Conservation (phyloP, 2,329 filamentous ascomycete species). For the Exserohilum rostratum region DNA sequence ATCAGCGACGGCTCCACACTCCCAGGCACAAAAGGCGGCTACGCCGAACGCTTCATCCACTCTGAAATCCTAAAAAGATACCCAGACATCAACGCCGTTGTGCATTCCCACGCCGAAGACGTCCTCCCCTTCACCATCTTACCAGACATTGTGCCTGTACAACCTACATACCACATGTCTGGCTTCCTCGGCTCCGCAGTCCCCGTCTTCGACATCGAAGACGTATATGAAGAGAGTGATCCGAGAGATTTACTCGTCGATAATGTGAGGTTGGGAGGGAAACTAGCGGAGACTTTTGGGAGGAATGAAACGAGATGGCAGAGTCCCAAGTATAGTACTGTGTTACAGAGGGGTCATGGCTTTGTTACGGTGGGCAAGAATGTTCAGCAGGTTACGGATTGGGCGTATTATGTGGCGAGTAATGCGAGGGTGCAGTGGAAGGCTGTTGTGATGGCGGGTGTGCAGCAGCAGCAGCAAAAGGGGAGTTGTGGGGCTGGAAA, state of each 20-base stretch:
- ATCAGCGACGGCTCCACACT: slow-evolving; percentile 44
- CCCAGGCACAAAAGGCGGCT: slow-evolving; percentile 42
- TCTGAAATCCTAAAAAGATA: slow-evolving; percentile 54
- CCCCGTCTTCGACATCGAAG: slow-evolving; percentile 36
- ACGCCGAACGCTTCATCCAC: slow-evolving; percentile 54
- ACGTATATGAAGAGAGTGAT: slow-evolving; percentile 16
- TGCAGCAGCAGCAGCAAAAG: slow-evolving; percentile 1
- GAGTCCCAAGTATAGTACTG: slow-evolving; percentile 28
- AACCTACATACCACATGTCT: slow-evolving; percentile 46
- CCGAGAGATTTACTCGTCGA: slow-evolving; percentile 35
- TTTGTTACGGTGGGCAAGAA: slow-evolving; percentile 44
- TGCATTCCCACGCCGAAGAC: slow-evolving; percentile 52
- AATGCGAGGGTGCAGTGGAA: slow-evolving; percentile 48
- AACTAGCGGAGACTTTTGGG: slow-evolving; percentile 29
- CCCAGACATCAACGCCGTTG: slow-evolving; percentile 50
- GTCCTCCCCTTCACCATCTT: slow-evolving; percentile 49
- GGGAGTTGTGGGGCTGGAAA: too few species aligned
- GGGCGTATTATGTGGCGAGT: slow-evolving; percentile 45
- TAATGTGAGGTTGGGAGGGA: slow-evolving; percentile 23
- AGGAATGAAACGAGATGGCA: slow-evolving; percentile 25
- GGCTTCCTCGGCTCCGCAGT: slow-evolving; percentile 37
- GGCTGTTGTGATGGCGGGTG: slow-evolving; percentile 31
- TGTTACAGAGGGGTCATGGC: slow-evolving; percentile 52
- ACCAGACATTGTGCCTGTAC: slow-evolving; percentile 8
- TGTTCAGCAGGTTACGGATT: slow-evolving; percentile 49